Percentiles rank a stretch among this genome's conserved stretches.
Conservation (phyloP, 768 basidiomycete species). For the Steccherinum ochraceum region DNA sequence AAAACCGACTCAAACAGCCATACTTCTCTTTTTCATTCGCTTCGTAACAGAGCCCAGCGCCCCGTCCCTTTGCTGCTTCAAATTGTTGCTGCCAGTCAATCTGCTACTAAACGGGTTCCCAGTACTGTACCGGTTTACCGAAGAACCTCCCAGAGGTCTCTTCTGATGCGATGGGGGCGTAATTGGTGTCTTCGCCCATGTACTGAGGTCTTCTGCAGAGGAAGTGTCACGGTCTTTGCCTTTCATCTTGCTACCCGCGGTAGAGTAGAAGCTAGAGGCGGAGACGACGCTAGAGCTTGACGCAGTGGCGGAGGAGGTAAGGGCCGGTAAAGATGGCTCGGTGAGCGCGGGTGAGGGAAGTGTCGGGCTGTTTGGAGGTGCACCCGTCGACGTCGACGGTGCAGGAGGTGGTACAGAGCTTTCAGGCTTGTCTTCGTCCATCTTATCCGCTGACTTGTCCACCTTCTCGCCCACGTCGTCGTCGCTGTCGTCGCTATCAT, state of each 20-base stretch:
- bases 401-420: background rate
- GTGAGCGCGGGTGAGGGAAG: background rate
- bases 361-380: background rate
- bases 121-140: slow-evolving; percentile 6
- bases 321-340: background rate
- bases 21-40: slow-evolving; percentile 27
- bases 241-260: slow-evolving; percentile 10
- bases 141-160: no score
- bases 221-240: slow-evolving; percentile 1
- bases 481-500: slow-evolving; percentile 32
- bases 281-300: slow-evolving; percentile 22
- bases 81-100: slow-evolving; percentile 30
- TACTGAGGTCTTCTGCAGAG: slow-evolving; percentile 24
- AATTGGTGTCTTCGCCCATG: slow-evolving; percentile 16
- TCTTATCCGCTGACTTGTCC: background rate
- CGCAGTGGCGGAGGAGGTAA: slow-evolving; percentile 18
- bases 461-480: slow-evolving; percentile 26
- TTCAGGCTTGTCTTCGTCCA: slow-evolving; percentile 1
- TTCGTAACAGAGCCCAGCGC: slow-evolving; percentile 17
- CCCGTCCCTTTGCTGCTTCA: slow-evolving; percentile 17
- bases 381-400: no score
- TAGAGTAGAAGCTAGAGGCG: slow-evolving; percentile 34
- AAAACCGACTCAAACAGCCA: slow-evolving; percentile 2
- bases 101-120: slow-evolving; percentile 30
- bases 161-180: slow-evolving; percentile 5